These are phyloP conservation scores for Crepidotus variabilis DNA, from an alignment of 768 basidiomycete genomes.

Conservation along the genomic window DNA sequence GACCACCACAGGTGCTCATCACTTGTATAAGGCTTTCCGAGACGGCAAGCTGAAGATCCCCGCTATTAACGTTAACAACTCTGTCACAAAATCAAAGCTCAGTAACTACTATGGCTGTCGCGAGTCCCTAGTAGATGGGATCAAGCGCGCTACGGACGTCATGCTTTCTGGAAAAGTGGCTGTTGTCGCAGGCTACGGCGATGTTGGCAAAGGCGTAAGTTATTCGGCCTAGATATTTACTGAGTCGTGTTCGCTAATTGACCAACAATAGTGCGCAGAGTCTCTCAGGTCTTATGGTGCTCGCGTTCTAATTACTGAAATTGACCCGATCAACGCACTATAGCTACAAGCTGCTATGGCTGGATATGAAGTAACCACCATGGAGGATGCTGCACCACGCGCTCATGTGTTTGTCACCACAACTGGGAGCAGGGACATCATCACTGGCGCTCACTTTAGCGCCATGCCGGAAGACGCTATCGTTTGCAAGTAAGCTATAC, in stretches of 20 bases:
- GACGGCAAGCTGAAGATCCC: slow-evolving; percentile 95
- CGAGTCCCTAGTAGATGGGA: slow-evolving; percentile 98
- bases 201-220: slow-evolving; percentile 98
- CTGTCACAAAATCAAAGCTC: slow-evolving; percentile 99
- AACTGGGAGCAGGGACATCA: slow-evolving; percentile 98
- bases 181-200: slow-evolving; percentile 97
- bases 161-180: slow-evolving; percentile 99
- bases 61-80: slow-evolving; percentile 99
- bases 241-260: not conserved
- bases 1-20: slow-evolving; percentile 99
- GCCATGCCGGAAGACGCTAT: slow-evolving; percentile 98
- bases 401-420: slow-evolving; percentile 96
- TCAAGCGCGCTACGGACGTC: slow-evolving; percentile 99
- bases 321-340: slow-evolving; percentile 99
- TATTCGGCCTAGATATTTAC: too few species aligned
- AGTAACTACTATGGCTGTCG: slow-evolving; percentile 99
- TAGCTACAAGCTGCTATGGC: slow-evolving; percentile 99
- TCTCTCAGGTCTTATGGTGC: slow-evolving; percentile 96
- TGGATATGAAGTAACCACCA: slow-evolving; percentile 97
- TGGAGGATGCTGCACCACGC: slow-evolving; percentile 93
- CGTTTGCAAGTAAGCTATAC: slow-evolving; percentile 79
- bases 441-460: slow-evolving; percentile 85
- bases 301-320: slow-evolving; percentile 94
- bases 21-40: slow-evolving; percentile 96
- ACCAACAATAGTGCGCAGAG: slow-evolving; percentile 79